phyloP scores from a whole-genome alignment of 2,329 filamentous ascomycete genomes.

The Trichoderma sp. region DNA sequence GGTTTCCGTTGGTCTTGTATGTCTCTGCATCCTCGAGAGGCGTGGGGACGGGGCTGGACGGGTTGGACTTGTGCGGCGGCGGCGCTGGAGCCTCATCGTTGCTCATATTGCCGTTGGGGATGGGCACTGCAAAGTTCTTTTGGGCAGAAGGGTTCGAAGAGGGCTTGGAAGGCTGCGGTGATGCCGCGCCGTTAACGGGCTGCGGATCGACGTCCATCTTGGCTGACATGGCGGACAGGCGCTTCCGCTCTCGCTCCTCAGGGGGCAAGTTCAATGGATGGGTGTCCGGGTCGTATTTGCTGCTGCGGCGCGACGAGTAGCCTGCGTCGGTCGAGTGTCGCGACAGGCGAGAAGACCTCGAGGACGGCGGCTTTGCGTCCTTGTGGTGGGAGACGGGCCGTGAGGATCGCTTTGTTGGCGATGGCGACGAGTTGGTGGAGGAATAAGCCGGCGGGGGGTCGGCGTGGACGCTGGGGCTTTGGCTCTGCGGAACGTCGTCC shows the following conservation, averaged over 20 bases:
- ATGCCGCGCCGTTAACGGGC: conserved; percentile 49
- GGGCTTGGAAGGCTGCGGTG: conserved; percentile 45
- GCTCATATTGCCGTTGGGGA: conserved; percentile 45
- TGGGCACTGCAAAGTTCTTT: conserved; percentile 50
- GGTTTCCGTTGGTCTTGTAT: conserved; percentile 91
- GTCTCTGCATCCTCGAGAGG: conserved; percentile 76
- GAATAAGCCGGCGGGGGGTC: conserved; percentile 33
- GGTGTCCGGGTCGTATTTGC: conserved; percentile 63
- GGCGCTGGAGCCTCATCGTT: conserved; percentile 57
- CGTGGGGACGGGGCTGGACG: conserved; percentile 54
- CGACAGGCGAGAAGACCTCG: conserved; percentile 45
- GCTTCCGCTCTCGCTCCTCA: conserved; percentile 82
- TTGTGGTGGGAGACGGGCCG: conserved; percentile 30
- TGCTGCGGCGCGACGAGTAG: conserved; percentile 47
- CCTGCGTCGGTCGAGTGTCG: conserved; percentile 49
- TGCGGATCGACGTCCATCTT: conserved; percentile 77
- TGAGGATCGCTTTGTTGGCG: conserved; percentile 30
- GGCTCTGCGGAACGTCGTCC: conserved; percentile 39
- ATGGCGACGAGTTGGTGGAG: conserved; percentile 28
- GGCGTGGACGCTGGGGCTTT: conserved; percentile 34
- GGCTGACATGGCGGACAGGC: conserved; percentile 64
- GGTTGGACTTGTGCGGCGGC: conserved; percentile 67
- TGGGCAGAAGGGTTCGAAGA: conserved; percentile 37
- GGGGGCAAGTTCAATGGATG: conserved; percentile 90
- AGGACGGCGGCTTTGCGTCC: conserved; percentile 31